These are phyloP conservation scores for Laburnicola sp. DNA, from an alignment of 2,329 filamentous ascomycete species.

Conservation along the genomic window DNA sequence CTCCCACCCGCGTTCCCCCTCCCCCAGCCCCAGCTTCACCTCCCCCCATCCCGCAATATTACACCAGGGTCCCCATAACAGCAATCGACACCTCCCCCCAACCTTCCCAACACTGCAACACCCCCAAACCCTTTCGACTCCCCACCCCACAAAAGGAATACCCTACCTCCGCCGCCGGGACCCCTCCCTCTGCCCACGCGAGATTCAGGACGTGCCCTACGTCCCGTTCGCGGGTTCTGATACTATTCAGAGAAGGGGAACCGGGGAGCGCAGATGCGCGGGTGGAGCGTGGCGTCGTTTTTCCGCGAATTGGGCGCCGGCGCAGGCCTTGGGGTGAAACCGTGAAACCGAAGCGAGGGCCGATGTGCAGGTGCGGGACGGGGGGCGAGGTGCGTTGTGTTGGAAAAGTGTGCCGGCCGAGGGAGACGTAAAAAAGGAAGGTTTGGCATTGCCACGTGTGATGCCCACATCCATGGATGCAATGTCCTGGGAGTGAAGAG, in stretches of 20 bases:
- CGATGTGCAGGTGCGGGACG: background rate
- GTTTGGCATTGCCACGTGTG: too few relatives aligned
- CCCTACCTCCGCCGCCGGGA: background rate
- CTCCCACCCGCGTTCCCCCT: background rate
- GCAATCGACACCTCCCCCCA: background rate
- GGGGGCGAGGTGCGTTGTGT: background rate
- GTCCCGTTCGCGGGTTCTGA: background rate
- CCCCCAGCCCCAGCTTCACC: background rate
- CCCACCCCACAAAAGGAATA: background rate
- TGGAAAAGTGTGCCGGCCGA: background rate
- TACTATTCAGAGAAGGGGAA: background rate
- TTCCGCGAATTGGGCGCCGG: conserved; percentile 1
- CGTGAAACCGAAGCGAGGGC: conserved; percentile 6
- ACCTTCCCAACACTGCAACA: conserved; percentile 5
- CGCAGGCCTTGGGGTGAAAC: background rate
- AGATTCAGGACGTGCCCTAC: conserved; percentile 2
- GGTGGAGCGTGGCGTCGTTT: conserved; percentile 4
- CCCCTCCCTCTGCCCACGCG: background rate
- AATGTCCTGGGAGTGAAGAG: too few relatives aligned
- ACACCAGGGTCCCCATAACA: conserved; percentile 2
- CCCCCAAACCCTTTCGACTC: background rate
- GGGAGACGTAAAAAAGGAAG: too few relatives aligned
- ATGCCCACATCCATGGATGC: too few relatives aligned
- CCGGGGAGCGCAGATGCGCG: background rate
- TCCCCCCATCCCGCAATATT: background rate